Base-by-base conservation (phyloP, 73 alveolate genomes). In the Uronychia setigera region DNA sequence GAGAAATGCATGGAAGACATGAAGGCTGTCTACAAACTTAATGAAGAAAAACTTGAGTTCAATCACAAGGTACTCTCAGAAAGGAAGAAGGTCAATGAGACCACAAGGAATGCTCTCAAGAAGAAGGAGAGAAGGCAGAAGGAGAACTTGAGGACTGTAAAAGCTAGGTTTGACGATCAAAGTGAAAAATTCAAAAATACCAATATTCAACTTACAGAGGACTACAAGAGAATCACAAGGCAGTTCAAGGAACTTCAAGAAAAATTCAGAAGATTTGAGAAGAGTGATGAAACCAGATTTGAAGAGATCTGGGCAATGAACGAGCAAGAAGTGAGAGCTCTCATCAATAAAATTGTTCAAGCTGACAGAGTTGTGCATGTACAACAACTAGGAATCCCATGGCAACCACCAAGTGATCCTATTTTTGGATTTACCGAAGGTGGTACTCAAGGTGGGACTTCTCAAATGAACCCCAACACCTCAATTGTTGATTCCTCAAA, bases 261-360 rank as follows among this genome's bases (percentile, higher is more conserved):
- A 78, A 94, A 94, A 87, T 94, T 94, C 59, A 91, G 85, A 46
- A 92, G 93, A 31, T 94, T 94, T 76, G 95, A 91, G 79, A 93
- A 89, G 91, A 87, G 93, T 32, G 98, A 94, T 59, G 98, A 95
- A 78, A 85, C 85, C 80, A 91, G 96, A 31, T 95, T 92, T 86
- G 88, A 92, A 77, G 99, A 95, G 74, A 95, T 95, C 59, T 89
- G 97, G 94, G 82, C 93, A 0, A 95, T 95, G 99, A 95, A 95
- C 88, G 98, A 95, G 85, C 81, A 83, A 27, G 99, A 95, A 84
- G 99, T 93, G 0, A 82, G 94, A 57, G 96, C 94, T 60, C 81
- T 95, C 30, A 93, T 93, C 59, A 93, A 94, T 58, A 94, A 92
- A 79, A 95, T 96, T 33, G 76, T 92, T 26, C 93, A 96, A 82